Conservation (phyloP, 2,329 filamentous ascomycete species). For the Periconia sp. region DNA sequence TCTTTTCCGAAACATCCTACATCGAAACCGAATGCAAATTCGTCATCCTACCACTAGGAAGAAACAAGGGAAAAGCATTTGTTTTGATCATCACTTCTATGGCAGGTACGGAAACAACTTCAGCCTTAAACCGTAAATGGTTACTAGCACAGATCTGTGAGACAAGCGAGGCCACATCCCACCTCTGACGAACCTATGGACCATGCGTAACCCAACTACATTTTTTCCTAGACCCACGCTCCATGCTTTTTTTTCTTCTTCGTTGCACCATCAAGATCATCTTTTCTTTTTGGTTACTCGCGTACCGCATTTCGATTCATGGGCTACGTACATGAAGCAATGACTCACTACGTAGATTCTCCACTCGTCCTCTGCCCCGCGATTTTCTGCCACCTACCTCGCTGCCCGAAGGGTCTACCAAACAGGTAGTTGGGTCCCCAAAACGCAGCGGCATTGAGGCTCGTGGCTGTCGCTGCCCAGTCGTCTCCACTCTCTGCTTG, state of each 20-base stretch:
- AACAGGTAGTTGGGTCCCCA: constrained; percentile 6
- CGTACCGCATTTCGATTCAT: no score
- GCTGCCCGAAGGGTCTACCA: constrained; percentile 8
- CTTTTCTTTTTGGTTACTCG: no score
- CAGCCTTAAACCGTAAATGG: background rate
- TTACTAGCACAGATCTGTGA: constrained; percentile 2
- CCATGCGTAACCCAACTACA: constrained; percentile 9
- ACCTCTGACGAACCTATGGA: constrained; percentile 6
- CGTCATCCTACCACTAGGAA: no score
- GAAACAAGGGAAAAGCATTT: no score
- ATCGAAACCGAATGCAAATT: no score
- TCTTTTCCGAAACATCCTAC: no score
- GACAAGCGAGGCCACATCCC: constrained; percentile 6
- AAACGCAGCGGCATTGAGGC: constrained; percentile 5
- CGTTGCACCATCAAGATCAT: no score
- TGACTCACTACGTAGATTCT: constrained; percentile 5
- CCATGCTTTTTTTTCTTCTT: background rate
- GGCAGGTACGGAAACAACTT: background rate
- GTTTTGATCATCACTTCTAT: no score
- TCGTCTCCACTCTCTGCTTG: constrained; percentile 4
- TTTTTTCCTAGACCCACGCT: background rate
- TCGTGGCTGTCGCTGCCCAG: constrained; percentile 10
- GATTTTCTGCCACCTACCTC: constrained; percentile 2
- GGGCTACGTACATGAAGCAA: no score
- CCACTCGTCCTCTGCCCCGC: background rate